Evolutionary conservation across 78 protist species (phyloP), one percentile per base, ranked within the genome.

Genomic region (Dictyostelium citrinum): DNA sequence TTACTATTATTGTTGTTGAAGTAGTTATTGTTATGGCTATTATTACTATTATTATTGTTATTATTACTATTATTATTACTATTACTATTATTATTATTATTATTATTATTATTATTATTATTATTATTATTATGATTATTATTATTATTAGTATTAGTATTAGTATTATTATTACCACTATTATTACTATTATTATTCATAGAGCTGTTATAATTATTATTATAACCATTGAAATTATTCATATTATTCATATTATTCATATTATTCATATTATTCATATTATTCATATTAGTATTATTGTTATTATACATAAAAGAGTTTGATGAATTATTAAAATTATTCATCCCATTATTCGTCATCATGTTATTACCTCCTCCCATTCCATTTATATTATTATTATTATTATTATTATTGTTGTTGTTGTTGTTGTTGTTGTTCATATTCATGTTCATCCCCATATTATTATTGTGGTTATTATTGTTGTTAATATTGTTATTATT

Each of bases 251-350:
- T 81, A 27, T 49, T 49, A 12, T 49, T 49, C 22, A 49, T 49
- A 12, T 16, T 16, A 14, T 55, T 55, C 27, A 5, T 55, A 55
- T 20, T 55, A 55, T 55, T 37, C 64, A 43, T 46, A 10, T 43
- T 49, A 35, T 70, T 83, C 37, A 16, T 64, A 46, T 82, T 82
- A 41, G 41, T 64, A 17, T 27, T 82, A 39, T 71, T 55, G 20
- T 17, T 82, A 35, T 82, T 82, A 33, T 82, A 37, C 74, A 35
- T 70, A 55, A 29, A 55, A 55, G 71, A 82, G 37, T 60, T 27
- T 35, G 67, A 67, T 37, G 27, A n/a, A 7, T 24, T 82, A 24
- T 75, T 75, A 39, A 17, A 22, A 17, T n/a, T 39, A 45, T 43
- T 75, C 29, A 37, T 71, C 37, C n/a, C 37, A 71, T 71, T 71